Base-by-base conservation (phyloP, 768 basidiomycete genomes). In the Lactifluus hygrophoroides region DNA sequence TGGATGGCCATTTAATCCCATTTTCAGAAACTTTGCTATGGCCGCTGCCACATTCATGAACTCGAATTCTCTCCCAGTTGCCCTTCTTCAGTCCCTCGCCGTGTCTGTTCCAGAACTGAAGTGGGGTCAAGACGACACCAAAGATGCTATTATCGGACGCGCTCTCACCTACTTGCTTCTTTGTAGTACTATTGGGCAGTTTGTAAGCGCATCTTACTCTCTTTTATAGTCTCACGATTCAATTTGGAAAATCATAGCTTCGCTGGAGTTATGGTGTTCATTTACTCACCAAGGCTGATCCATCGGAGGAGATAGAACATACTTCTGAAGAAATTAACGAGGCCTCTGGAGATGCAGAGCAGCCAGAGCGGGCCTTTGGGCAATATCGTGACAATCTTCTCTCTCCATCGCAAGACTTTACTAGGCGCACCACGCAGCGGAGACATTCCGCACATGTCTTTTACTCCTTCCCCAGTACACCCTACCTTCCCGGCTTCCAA, bases 251-350 rank as follows among this genome's bases (percentile, higher is more conserved):
- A 32, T 19, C 11, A 21, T 42, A 90, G 90, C 72, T 96, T 30
- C 86, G 94, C 16, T 97, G 95, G 89, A 94, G 90, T 54, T 91
- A 88, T 69, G 94, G 94, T 19, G 86, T 96, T n/a, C 81, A 79
- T 50, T 76, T 95, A 0, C 77, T 96, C 8, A 79, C 89, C 0
- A 81, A 80, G 56, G 86, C 89, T 3, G 69, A 67, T 50, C 66
- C 65, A 8, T 61, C 58, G 47, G 67, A 74, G 34, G 74, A 75
- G 54, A 68, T 54, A 9, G 72, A 70, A 45, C 4, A 45, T 21
- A 8, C 50, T 13, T 27, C 44, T 16, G 56, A n/a, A 30, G n/a
- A n/a, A n/a, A n/a, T n/a, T n/a, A n/a, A n/a, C n/a, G n/a, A n/a
- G n/a, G n/a, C n/a, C n/a, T 19, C 47, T 5, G 43, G 6, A 17